Evolutionary conservation across 2,329 filamentous ascomycete genomes (phyloP).

Genomic region (Berkeleyomyces rouxiae): DNA sequence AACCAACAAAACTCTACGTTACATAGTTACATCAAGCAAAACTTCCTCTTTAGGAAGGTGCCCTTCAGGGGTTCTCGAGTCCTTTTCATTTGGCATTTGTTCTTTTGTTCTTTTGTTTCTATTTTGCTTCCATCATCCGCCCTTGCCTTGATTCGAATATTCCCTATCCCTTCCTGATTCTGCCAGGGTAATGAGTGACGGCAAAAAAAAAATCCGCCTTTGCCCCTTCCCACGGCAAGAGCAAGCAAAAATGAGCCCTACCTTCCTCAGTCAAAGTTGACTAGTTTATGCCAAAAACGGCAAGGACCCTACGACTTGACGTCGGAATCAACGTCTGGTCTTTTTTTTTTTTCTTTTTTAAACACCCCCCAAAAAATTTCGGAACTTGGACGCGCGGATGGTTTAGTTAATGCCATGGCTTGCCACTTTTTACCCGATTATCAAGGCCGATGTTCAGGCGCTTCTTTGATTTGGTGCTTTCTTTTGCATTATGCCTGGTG

Average conservation of each 20-base stretch:
- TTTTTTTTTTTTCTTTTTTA: not conserved
- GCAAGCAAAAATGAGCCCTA: not conserved
- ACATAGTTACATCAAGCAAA: not conserved
- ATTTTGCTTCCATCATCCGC: not conserved
- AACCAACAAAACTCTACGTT: not conserved
- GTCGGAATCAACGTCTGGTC: not conserved
- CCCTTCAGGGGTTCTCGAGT: not conserved
- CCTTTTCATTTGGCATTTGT: not conserved
- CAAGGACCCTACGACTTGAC: not conserved
- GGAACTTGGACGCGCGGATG: too few relatives aligned
- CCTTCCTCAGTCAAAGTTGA: too few relatives aligned
- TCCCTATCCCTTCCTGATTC: not conserved
- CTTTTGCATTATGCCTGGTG: not conserved
- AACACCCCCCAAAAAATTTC: not conserved
- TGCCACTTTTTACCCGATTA: too few relatives aligned
- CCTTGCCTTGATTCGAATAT: too few relatives aligned
- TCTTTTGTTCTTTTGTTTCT: not conserved
- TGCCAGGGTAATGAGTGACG: not conserved
- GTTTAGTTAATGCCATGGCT: too few relatives aligned
- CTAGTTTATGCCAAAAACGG: not conserved
- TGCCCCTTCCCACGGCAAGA: not conserved
- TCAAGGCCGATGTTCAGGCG: too few relatives aligned
- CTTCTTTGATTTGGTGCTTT: not conserved
- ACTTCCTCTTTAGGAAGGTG: constrained; percentile 1
- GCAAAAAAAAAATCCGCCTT: not conserved